phyloP scores from a whole-genome alignment of 768 basidiomycete genomes.

The Psilocybe cubensis region DNA sequence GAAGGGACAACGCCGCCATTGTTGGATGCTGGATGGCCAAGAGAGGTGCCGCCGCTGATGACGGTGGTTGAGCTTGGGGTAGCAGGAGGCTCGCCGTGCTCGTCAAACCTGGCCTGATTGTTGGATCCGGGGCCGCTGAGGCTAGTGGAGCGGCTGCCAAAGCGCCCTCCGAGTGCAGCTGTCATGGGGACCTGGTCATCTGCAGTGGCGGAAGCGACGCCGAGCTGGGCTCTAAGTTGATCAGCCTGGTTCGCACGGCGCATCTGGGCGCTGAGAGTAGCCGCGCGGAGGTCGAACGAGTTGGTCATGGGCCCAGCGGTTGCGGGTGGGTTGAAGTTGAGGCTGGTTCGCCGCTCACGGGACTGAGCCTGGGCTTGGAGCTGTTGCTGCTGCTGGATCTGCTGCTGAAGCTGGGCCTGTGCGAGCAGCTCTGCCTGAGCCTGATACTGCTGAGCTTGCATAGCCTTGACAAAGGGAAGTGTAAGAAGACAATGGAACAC shows the following conservation, averaged over 20 bases:
- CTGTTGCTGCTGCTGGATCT: constrained; percentile 27
- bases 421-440: constrained; percentile 74
- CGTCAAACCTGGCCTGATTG: constrained; percentile 28
- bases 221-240: constrained; percentile 62
- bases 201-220: constrained; percentile 35
- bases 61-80: constrained; percentile 68
- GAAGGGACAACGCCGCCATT: constrained; percentile 50
- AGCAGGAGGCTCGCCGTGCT: constrained; percentile 51
- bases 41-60: constrained; percentile 74
- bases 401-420: constrained; percentile 46
- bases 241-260: constrained; percentile 76
- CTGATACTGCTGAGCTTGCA: constrained; percentile 79
- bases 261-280: constrained; percentile 55
- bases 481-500: constrained; percentile 11
- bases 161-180: constrained; percentile 75
- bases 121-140: constrained; percentile 30
- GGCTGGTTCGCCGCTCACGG: constrained; percentile 50
- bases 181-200: constrained; percentile 81
- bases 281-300: constrained; percentile 67
- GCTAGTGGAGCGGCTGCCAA: constrained; percentile 65
- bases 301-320: constrained; percentile 73
- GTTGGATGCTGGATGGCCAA: constrained; percentile 56
- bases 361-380: constrained; percentile 39
- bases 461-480: constrained; percentile 44
- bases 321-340: constrained; percentile 58